A percentile compares a stretch with the other conserved stretches of the same genome.
Evolutionary conservation across 2,329 filamentous ascomycete species (phyloP).

Genomic region (Diaporthe sp.): DNA sequence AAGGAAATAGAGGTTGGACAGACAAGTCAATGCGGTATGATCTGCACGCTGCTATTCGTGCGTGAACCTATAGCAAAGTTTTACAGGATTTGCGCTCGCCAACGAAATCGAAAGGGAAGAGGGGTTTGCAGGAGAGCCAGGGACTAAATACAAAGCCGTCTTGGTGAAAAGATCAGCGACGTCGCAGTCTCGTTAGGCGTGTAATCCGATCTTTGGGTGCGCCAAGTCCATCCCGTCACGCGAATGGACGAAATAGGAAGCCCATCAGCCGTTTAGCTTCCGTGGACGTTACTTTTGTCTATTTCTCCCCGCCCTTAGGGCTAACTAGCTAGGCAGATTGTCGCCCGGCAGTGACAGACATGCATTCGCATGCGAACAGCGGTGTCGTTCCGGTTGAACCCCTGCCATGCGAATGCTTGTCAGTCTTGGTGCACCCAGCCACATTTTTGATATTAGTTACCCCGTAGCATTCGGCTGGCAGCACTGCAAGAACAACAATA

Average conservation of each 20-base stretch:
- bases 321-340: neutral
- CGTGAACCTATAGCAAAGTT: neutral
- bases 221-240: neutral
- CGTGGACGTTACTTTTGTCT: neutral
- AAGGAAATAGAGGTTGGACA: neutral
- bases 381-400: neutral
- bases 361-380: neutral
- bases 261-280: neutral
- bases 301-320: constrained; percentile 1
- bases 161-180: neutral
- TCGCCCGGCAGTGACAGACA: neutral
- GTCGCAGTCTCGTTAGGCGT: neutral
- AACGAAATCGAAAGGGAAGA: neutral
- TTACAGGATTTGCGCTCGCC: neutral
- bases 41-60: neutral
- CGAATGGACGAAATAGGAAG: neutral
- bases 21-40: no score
- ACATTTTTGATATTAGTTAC: neutral
- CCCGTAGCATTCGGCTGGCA: neutral
- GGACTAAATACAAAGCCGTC: neutral
- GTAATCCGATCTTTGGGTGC: neutral
- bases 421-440: neutral
- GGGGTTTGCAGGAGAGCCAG: neutral
- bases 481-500: neutral
- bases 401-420: neutral